Base-by-base conservation (phyloP, 1,284 basidiomycete species). In the Cryptococcus depauperatus region DNA sequence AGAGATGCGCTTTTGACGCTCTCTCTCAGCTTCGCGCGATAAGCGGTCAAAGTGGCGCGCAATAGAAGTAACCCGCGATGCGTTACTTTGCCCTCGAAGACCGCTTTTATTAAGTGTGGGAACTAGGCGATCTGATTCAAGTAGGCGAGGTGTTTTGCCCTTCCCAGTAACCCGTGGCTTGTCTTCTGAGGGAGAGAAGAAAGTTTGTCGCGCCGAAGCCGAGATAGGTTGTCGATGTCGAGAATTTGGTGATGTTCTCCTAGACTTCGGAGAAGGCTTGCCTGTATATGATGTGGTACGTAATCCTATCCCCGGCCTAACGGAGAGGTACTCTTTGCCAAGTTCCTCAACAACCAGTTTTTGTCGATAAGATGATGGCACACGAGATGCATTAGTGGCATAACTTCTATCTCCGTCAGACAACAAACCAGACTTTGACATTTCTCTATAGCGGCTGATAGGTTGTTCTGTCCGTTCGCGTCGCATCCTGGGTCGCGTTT, bases 401-500 rank as follows among this genome's bases (percentile, higher is more conserved):
- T 91, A 91, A 44, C 88, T 80, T 47, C 84, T 79, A 66, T 91
- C 88, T 37, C 86, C 87, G 63, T 92, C 89, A 2, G 88, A 90
- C 0, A 78, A 74, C 8, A 69, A 46, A 8, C 59, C 58, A 6
- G 43, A 48, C 13, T 41, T 41, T 1, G 52, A 44, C 2, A 35
- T 30, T 16, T 62, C 58, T 32, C 63, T 48, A 28, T 62, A 44
- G 23, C 56, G 48, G 18, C 51, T 46, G 25, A 51, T 51, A 35
- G 57, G 54, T 35, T 64, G 63, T 30, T 68, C 65, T 13, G 62
- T 66, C 37, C 61, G 57, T 7, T 61, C 61, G n/a, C 67, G 57
- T 5, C 60, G 52, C 9, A 69, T 43, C 27, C 58, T 50, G 6
- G 65, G 63, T 13, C 64, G 60, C 14, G 55, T 37, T 21, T 45